Conservation (phyloP, 768 basidiomycete genomes). For the Hericium coralloides region DNA sequence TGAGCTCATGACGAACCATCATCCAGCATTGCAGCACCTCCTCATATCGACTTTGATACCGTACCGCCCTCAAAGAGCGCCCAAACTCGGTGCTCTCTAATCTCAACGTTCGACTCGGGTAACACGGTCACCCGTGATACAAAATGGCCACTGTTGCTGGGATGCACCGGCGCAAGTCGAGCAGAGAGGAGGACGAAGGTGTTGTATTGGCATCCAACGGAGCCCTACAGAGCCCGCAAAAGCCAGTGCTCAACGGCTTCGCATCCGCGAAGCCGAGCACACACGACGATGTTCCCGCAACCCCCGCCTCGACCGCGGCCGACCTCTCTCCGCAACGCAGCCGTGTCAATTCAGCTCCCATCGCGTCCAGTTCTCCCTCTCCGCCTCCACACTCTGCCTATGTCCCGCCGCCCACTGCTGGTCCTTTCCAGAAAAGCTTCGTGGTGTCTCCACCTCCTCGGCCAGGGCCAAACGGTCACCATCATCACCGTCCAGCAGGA, state of each 20-base stretch:
- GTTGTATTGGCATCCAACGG: slow-evolving; percentile 11
- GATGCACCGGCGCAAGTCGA: slow-evolving; percentile 28
- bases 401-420: slow-evolving; percentile 17
- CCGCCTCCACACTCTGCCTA: slow-evolving; percentile 19
- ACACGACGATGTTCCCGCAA: too few species aligned
- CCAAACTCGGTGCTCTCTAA: too few species aligned
- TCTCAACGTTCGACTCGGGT: too few species aligned
- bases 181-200: slow-evolving; percentile 26
- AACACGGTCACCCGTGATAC: not conserved
- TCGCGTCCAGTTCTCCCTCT: slow-evolving; percentile 3
- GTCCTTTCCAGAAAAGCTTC: slow-evolving; percentile 21
- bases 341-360: slow-evolving; percentile 12
- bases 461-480: slow-evolving; percentile 23
- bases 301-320: not conserved
- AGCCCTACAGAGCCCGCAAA: slow-evolving; percentile 6
- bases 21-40: not conserved
- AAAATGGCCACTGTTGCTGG: not conserved
- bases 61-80: too few species aligned
- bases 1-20: too few species aligned
- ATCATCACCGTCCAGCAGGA: slow-evolving; percentile 7
- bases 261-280: too few species aligned
- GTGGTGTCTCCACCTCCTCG: slow-evolving; percentile 22
- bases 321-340: slow-evolving; percentile 6
- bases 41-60: not conserved
- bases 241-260: not conserved